phyloP scores from a whole-genome alignment of 2,329 filamentous ascomycete genomes.

The Graphium sp. region DNA sequence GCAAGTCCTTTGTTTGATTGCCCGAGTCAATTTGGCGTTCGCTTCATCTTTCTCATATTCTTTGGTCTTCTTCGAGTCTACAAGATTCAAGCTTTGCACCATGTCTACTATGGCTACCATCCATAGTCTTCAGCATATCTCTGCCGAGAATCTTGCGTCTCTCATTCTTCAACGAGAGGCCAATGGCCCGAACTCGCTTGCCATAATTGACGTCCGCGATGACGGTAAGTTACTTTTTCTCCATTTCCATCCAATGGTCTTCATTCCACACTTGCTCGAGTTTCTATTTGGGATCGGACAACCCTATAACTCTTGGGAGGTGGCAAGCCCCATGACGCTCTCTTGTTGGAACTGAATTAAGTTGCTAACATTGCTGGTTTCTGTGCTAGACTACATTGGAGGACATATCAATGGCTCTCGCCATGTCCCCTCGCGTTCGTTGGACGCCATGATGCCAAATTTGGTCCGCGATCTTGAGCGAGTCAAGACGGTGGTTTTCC shows the following conservation, averaged over 20 bases:
- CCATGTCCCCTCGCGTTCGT: conserved; percentile 56
- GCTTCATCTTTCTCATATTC: background rate
- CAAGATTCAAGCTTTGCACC: background rate
- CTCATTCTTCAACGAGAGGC: conserved; percentile 35
- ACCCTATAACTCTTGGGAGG: too few relatives aligned
- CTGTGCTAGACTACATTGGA: conserved; percentile 58
- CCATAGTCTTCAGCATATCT: conserved; percentile 47
- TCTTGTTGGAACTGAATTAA: too few relatives aligned
- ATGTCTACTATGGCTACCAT: conserved; percentile 32
- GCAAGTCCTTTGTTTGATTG: too few relatives aligned
- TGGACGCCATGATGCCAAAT: conserved; percentile 66
- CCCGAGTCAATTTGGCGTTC: too few relatives aligned
- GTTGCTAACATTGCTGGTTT: background rate
- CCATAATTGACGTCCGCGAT: conserved; percentile 81
- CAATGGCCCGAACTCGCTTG: conserved; percentile 23
- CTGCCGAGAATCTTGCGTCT: conserved; percentile 49
- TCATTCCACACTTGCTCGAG: too few relatives aligned
- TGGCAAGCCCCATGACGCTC: too few relatives aligned
- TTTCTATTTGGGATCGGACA: too few relatives aligned
- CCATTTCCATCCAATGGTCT: background rate
- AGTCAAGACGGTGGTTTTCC: conserved; percentile 79
- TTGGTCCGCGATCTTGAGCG: conserved; percentile 62
- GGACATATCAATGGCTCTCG: conserved; percentile 69
- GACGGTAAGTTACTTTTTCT: conserved; percentile 32
- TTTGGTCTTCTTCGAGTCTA: background rate